Base-by-base conservation (phyloP, 1,139 yeast species). In the Kodamaea alishanica region DNA sequence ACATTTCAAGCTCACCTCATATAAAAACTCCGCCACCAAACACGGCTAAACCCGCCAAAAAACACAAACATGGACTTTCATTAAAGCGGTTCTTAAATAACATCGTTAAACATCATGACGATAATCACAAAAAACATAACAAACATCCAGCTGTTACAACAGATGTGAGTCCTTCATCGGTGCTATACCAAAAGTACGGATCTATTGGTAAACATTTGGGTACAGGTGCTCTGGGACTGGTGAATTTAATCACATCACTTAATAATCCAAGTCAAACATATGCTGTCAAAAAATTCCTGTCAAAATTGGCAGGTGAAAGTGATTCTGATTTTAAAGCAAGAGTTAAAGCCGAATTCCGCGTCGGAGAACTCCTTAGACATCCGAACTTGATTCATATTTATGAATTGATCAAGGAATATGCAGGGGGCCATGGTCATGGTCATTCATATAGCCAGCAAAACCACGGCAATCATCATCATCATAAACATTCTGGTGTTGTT, bases 171-270 rank as follows among this genome's bases (percentile, higher is more conserved):
- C n/a, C 38, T 8, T 34, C 46, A 5, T 46, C 55, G 12, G 44
- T 44, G 20, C 38, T 58, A 11, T 48, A 39, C 42, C 55, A 72
- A 33, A 77, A 78, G 51, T 83, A 82, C 51, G 86, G 87, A n/a
- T 41, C 52, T 6, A 62, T 75, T 5, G 86, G 84, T 1, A 73
- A 68, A 47, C 56, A 77, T 24, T 61, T 79, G 12, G 94, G 94
- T 5, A 74, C 84, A 38, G 94, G 94, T 23, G 90, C 92, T 6
- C 81, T 86, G 31, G 92, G 94, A 0, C 77, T 85, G 2, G 94
- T 84, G 10, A 73, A 77, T 40, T 68, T 81, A 35, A 77, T 81
- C 5, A 67, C 72, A 22, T 63, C 76, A 32, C 64, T 64, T 26
- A 54, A 66, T 1, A 77, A 77, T 49, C 73, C 77, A 2, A 42